Conservation (phyloP, 2,329 filamentous ascomycete genomes). For the Tothia fuscella region DNA sequence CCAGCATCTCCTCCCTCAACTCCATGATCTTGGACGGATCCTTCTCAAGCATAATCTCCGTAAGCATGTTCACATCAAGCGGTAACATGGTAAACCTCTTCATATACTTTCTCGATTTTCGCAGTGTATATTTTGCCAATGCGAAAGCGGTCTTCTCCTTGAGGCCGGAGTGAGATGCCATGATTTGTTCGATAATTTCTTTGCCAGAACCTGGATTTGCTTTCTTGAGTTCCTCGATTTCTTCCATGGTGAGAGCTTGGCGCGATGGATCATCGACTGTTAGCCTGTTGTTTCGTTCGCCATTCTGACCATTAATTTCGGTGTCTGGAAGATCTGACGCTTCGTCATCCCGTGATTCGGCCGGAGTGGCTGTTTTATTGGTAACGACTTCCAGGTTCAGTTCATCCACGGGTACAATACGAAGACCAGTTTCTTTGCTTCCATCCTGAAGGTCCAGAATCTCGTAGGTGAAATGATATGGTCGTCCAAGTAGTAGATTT, state of each 20-base stretch:
- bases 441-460: conserved; percentile 57
- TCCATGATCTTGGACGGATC: conserved; percentile 76
- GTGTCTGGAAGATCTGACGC: conserved; percentile 16
- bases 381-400: conserved; percentile 68
- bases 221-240: conserved; percentile 61
- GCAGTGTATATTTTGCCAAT: conserved; percentile 85
- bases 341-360: conserved; percentile 20
- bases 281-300: conserved; percentile 50
- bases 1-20: conserved; percentile 71
- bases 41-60: conserved; percentile 69
- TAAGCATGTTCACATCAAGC: conserved; percentile 64
- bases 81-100: conserved; percentile 77
- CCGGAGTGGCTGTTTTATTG: conserved; percentile 36
- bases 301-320: conserved; percentile 36
- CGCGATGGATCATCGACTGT: conserved; percentile 52
- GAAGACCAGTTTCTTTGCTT: conserved; percentile 55
- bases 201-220: conserved; percentile 68
- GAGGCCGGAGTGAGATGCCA: conserved; percentile 77
- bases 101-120: conserved; percentile 91
- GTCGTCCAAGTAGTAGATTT: conserved; percentile 82
- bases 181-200: conserved; percentile 84
- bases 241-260: conserved; percentile 62
- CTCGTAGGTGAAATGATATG: conserved; percentile 86
- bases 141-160: conserved; percentile 93
- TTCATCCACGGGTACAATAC: conserved; percentile 69